These are phyloP conservation scores for Pichia cactophila DNA, from an alignment of 1,139 yeast genomes.

Conservation along the genomic window DNA sequence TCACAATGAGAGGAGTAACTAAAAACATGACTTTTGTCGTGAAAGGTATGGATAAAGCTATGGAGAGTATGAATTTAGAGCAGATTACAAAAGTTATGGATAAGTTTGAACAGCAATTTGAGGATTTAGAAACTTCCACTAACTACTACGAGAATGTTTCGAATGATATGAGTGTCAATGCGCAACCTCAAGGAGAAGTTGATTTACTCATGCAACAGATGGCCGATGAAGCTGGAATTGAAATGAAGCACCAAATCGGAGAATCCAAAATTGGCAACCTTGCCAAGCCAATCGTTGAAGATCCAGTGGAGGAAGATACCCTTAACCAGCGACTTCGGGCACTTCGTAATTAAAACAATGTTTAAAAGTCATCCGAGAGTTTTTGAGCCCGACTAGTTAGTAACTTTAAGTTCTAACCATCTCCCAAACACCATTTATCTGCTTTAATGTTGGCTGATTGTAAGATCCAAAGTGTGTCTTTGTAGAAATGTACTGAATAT, in stretches of 20 bases:
- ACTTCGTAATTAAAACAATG: constrained; percentile 36
- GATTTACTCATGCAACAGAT: constrained; percentile 86
- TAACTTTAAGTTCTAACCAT: not conserved
- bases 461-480: too few relatives aligned
- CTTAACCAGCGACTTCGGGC: constrained; percentile 87
- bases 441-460: not conserved
- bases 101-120: constrained; percentile 92
- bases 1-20: constrained; percentile 90
- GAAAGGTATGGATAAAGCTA: constrained; percentile 92
- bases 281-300: constrained; percentile 22
- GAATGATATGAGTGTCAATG: constrained; percentile 76
- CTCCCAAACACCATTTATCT: too few relatives aligned
- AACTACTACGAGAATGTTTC: constrained; percentile 91
- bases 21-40: constrained; percentile 92
- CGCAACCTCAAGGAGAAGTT: constrained; percentile 93
- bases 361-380: too few relatives aligned
- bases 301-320: constrained; percentile 56
- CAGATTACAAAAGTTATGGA: constrained; percentile 93
- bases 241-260: constrained; percentile 64
- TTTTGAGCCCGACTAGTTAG: too few relatives aligned
- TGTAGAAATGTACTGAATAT: too few relatives aligned
- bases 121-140: constrained; percentile 89
- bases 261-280: constrained; percentile 32
- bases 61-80: constrained; percentile 93
- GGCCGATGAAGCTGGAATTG: constrained; percentile 97